These are phyloP conservation scores for Calocybe indica DNA, from an alignment of 768 basidiomycete genomes.

Conservation along the genomic window DNA sequence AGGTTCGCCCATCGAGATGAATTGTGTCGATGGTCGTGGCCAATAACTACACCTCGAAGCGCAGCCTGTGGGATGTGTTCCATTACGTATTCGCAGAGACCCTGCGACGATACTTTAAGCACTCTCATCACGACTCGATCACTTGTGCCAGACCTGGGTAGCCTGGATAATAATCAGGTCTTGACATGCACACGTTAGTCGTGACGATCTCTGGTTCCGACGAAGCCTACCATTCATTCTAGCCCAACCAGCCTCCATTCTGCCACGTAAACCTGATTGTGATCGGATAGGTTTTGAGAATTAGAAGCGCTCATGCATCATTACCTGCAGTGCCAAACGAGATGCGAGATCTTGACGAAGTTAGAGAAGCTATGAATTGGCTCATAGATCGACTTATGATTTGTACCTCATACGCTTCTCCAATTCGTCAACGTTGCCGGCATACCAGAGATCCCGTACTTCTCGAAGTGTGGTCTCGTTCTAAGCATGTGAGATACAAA, in stretches of 20 bases:
- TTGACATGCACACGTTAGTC: constrained; percentile 11
- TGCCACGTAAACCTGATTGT: constrained; percentile 59
- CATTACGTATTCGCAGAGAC: constrained; percentile 68
- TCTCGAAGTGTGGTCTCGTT: constrained; percentile 40
- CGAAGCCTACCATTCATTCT: constrained; percentile 69
- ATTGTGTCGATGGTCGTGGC: constrained; percentile 82
- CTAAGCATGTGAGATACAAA: not conserved
- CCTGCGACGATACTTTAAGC: constrained; percentile 33
- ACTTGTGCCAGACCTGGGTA: constrained; percentile 50
- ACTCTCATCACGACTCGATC: not conserved
- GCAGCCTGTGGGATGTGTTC: constrained; percentile 45
- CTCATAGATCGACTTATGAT: not conserved
- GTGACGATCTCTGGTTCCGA: not conserved
- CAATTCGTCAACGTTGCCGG: constrained; percentile 38
- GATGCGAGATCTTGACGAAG: constrained; percentile 51
- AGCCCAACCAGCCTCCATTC: constrained; percentile 88
- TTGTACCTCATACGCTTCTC: constrained; percentile 50
- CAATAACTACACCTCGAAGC: constrained; percentile 69
- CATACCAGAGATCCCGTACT: constrained; percentile 39
- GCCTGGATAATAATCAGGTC: constrained; percentile 77
- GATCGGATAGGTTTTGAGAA: constrained; percentile 1
- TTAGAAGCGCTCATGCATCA: constrained; percentile 2
- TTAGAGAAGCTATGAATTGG: not conserved
- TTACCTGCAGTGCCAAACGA: constrained; percentile 85
- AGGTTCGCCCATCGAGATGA: constrained; percentile 73